A percentile compares a stretch with the other conserved stretches of the same genome.
phyloP scores from a whole-genome alignment of 2,329 filamentous ascomycete genomes.

The Ophiognomonia clavigignenti-juglandacearum region DNA sequence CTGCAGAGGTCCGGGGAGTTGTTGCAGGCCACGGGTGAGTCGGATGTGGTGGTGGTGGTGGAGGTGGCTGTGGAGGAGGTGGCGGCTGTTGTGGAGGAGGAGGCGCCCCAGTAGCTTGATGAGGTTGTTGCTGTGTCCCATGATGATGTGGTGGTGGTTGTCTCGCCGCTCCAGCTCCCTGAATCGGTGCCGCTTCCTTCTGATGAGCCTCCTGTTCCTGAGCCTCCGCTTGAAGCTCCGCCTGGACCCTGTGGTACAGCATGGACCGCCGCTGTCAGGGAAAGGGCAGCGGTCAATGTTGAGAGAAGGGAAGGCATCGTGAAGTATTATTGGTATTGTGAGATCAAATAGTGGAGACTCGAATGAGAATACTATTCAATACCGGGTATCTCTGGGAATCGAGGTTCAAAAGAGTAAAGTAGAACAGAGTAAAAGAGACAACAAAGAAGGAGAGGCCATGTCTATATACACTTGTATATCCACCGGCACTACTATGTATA shows the following conservation, averaged over 20 bases:
- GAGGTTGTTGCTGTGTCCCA: not conserved
- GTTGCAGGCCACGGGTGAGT: constrained; percentile 60
- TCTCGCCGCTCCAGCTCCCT: not conserved
- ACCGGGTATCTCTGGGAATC: not conserved
- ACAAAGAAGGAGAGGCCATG: not conserved
- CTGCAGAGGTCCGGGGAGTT: constrained; percentile 72
- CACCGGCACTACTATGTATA: not conserved
- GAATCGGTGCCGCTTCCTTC: not conserved
- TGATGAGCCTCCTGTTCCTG: not conserved
- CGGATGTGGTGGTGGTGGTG: constrained; percentile 23
- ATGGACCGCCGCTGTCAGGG: constrained; percentile 11
- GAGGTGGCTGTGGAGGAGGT: constrained; percentile 6
- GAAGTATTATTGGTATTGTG: not conserved
- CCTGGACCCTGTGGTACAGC: constrained; percentile 7
- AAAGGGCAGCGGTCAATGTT: constrained; percentile 5
- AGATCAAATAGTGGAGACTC: too few species aligned
- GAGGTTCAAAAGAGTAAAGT: not conserved
- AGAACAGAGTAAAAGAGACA: not conserved
- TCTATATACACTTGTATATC: constrained; percentile 12
- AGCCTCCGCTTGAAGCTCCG: not conserved
- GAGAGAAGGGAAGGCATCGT: constrained; percentile 11
- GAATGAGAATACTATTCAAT: too few species aligned
- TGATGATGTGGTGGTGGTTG: constrained; percentile 2
- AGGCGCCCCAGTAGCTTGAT: too few species aligned
- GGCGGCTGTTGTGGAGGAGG: constrained; percentile 5